phyloP scores from a whole-genome alignment of 805 yeast species.

The Tetrapisispora taiwanensis region DNA sequence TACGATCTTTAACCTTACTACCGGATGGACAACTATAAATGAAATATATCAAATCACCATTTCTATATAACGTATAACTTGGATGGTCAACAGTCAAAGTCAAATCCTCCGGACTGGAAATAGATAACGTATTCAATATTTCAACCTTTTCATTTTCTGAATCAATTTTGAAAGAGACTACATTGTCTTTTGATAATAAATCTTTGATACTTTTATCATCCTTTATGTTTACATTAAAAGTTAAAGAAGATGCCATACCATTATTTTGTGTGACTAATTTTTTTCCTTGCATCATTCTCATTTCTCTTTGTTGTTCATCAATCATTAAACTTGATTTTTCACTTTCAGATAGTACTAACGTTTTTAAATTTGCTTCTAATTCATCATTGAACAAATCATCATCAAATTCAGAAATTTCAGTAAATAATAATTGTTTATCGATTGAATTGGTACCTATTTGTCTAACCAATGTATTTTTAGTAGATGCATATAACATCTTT shows the following conservation, averaged over 20 bases:
- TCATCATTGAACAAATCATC: conserved; percentile 8
- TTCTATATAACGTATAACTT: conserved; percentile 49
- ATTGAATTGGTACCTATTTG: conserved; percentile 52
- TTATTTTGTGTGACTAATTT: conserved; percentile 24
- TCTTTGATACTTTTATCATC: conserved; percentile 11
- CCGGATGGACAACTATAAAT: conserved; percentile 86
- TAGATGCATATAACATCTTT: conserved; percentile 92
- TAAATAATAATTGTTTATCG: conserved; percentile 27
- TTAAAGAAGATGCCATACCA: conserved; percentile 18
- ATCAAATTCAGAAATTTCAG: conserved; percentile 27
- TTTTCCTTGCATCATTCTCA: conserved; percentile 16
- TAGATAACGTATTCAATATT: conserved; percentile 23
- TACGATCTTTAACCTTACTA: conserved; percentile 79
- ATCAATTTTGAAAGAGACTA: conserved; percentile 45
- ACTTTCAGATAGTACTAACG: conserved; percentile 18
- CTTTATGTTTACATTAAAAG: conserved; percentile 14
- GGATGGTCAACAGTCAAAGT: conserved; percentile 36
- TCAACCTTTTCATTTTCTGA: conserved; percentile 38
- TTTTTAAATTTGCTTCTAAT: conserved; percentile 2
- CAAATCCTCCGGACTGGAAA: conserved; percentile 24
- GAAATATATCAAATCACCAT: conserved; percentile 40
- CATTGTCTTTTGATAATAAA: conserved; percentile 31
- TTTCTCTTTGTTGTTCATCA: conserved; percentile 20
- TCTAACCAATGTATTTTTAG: conserved; percentile 65
- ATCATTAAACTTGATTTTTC: conserved; percentile 21